Conservation (phyloP, 768 basidiomycete species). For the Suillus variegatus region DNA sequence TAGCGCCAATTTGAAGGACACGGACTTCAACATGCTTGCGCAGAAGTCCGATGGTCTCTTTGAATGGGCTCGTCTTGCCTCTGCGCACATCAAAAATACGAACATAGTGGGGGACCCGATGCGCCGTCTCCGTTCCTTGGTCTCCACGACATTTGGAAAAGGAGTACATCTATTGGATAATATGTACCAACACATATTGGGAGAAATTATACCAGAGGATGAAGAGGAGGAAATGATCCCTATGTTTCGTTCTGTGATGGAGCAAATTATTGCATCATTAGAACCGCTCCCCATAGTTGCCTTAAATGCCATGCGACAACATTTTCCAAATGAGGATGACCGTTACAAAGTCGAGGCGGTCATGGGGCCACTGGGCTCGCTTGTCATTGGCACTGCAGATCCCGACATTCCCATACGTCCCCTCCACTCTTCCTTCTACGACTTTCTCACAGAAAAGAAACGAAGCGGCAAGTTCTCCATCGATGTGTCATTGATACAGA, state of each 20-base stretch:
- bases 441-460: background rate
- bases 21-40: background rate
- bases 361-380: conserved; percentile 6
- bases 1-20: background rate
- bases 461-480: background rate
- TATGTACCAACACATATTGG: conserved; percentile 1
- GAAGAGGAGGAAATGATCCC: background rate
- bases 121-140: background rate
- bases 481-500: conserved; percentile 14
- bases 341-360: conserved; percentile 10
- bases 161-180: conserved; percentile 1
- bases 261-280: conserved; percentile 3
- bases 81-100: conserved; percentile 1
- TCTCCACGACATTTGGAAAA: background rate
- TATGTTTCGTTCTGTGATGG: conserved; percentile 11
- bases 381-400: conserved; percentile 11
- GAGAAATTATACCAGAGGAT: background rate
- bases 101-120: background rate
- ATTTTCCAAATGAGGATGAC: conserved; percentile 1
- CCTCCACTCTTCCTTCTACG: conserved; percentile 28
- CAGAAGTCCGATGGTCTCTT: conserved; percentile 23
- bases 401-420: conserved; percentile 13
- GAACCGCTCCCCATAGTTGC: conserved; percentile 8
- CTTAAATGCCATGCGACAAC: conserved; percentile 5
- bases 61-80: conserved; percentile 22